Conservation (phyloP, 2,329 filamentous ascomycete genomes). For the Aspergillus latus region DNA sequence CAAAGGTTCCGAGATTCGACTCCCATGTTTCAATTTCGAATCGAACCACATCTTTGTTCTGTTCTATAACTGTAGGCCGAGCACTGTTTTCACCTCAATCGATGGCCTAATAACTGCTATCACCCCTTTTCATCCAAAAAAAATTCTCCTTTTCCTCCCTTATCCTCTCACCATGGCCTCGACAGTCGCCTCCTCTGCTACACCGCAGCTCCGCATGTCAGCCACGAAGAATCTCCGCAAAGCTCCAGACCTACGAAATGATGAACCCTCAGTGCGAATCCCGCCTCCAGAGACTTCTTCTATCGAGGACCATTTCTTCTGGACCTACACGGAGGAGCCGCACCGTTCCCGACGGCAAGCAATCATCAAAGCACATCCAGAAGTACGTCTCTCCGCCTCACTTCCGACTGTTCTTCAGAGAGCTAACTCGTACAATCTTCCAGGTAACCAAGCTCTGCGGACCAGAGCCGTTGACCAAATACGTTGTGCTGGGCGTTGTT, state of each 20-base stretch:
- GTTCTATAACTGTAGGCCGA: background rate
- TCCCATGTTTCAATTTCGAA: conserved; percentile 18
- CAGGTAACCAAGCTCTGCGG: conserved; percentile 96
- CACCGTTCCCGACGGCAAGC: conserved; percentile 85
- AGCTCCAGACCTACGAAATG: conserved; percentile 15
- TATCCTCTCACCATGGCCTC: conserved; percentile 27
- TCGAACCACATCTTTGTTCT: conserved; percentile 8
- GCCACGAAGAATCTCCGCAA: conserved; percentile 28
- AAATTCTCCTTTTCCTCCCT: conserved; percentile 1
- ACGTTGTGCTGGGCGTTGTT: conserved; percentile 81
- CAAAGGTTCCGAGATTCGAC: conserved; percentile 26
- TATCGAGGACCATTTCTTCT: conserved; percentile 73
- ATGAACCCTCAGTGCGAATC: conserved; percentile 26
- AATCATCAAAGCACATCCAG: conserved; percentile 97
- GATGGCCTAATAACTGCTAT: conserved; percentile 23
- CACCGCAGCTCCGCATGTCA: conserved; percentile 36
- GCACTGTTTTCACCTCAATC: conserved; percentile 1
- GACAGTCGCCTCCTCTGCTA: conserved; percentile 29
- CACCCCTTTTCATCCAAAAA: background rate
- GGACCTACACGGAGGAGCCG: conserved; percentile 98
- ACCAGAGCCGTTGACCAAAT: conserved; percentile 93
- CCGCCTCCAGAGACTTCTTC: conserved; percentile 34
- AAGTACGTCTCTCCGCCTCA: conserved; percentile 56
- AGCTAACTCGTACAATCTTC: conserved; percentile 1
- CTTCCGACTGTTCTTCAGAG: conserved; percentile 2